Percentiles rank a stretch among this genome's conserved stretches.
These are phyloP conservation scores for Cyclostephanos invisitatus DNA, from an alignment of 108 stramenopile species.

Conservation along the genomic window DNA sequence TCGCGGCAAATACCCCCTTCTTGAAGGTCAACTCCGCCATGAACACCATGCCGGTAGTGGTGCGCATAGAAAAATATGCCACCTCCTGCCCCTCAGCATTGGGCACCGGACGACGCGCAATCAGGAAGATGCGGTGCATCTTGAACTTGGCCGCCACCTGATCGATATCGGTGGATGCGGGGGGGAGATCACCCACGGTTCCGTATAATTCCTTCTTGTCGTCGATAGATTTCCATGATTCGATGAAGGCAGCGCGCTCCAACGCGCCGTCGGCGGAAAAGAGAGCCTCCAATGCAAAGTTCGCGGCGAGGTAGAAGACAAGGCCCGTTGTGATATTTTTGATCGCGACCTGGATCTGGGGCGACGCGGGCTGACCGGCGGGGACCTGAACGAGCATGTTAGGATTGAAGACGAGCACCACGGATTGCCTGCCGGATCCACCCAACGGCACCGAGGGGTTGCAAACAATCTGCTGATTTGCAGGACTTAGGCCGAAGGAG, in stretches of 20 bases:
- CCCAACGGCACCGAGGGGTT: slow-evolving; percentile 78
- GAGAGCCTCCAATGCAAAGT: slow-evolving; percentile 80
- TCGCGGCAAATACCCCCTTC: slow-evolving; percentile 87
- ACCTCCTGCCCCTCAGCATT: slow-evolving; percentile 92
- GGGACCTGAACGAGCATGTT: slow-evolving; percentile 80
- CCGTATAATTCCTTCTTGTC: slow-evolving; percentile 87
- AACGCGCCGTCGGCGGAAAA: slow-evolving; percentile 78
- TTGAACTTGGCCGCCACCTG: slow-evolving; percentile 78
- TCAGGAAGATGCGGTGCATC: slow-evolving; percentile 81
- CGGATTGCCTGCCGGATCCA: slow-evolving; percentile 49
- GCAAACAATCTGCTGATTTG: slow-evolving; percentile 83
- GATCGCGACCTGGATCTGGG: slow-evolving; percentile 91
- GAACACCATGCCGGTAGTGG: slow-evolving; percentile 76
- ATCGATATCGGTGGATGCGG: slow-evolving; percentile 77
- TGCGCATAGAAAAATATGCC: slow-evolving; percentile 88
- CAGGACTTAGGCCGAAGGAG: slow-evolving; percentile 93
- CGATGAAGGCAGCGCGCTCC: slow-evolving; percentile 80
- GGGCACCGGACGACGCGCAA: slow-evolving; percentile 92
- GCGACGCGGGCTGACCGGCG: slow-evolving; percentile 64
- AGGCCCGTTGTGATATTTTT: slow-evolving; percentile 89
- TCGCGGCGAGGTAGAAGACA: slow-evolving; percentile 92
- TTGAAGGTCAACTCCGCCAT: slow-evolving; percentile 95
- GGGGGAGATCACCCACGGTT: slow-evolving; percentile 73
- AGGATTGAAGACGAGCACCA: slow-evolving; percentile 76
- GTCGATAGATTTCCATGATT: slow-evolving; percentile 87